A percentile compares a stretch with the other conserved stretches of the same genome.
Evolutionary conservation across 139 green algal genomes (phyloP).

Genomic region (Chlorella sp.): DNA sequence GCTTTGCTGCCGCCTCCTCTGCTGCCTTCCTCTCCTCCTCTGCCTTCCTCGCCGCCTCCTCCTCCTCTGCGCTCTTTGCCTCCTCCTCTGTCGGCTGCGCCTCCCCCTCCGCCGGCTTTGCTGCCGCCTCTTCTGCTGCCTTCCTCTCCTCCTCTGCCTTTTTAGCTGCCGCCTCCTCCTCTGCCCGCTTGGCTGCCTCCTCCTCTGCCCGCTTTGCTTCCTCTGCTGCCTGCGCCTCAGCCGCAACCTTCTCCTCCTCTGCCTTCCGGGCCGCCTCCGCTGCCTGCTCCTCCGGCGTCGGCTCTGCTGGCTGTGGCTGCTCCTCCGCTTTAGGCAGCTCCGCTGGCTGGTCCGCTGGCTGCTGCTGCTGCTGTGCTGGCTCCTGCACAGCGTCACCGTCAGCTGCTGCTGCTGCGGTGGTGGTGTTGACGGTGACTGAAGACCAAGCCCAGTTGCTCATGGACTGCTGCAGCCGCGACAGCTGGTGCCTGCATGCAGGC

Average conservation of each 20-base stretch:
- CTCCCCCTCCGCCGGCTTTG: not conserved
- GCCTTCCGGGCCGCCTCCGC: not conserved
- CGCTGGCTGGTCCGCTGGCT: not conserved
- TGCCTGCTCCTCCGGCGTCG: not conserved
- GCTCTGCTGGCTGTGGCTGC: not conserved
- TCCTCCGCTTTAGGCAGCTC: not conserved
- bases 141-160: not conserved
- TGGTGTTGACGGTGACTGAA: not conserved
- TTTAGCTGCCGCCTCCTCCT: not conserved
- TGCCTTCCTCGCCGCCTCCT: not conserved
- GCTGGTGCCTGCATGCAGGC: not conserved
- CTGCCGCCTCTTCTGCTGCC: not conserved
- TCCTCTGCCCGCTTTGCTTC: not conserved
- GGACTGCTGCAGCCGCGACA: not conserved
- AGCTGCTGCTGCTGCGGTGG: not conserved
- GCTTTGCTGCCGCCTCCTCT: not conserved
- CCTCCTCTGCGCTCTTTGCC: not conserved
- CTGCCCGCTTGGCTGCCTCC: not conserved
- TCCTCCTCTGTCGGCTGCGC: not conserved
- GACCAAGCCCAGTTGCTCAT: not conserved
- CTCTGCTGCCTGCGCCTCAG: not conserved
- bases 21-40: not conserved
- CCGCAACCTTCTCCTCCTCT: not conserved
- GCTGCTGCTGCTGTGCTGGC: not conserved
- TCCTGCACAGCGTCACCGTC: not conserved